Evolutionary conservation across 2,329 filamentous ascomycete species (phyloP), one percentile per base, ranked within the genome.

Genomic region (Tolypocladium pustulatum): DNA sequence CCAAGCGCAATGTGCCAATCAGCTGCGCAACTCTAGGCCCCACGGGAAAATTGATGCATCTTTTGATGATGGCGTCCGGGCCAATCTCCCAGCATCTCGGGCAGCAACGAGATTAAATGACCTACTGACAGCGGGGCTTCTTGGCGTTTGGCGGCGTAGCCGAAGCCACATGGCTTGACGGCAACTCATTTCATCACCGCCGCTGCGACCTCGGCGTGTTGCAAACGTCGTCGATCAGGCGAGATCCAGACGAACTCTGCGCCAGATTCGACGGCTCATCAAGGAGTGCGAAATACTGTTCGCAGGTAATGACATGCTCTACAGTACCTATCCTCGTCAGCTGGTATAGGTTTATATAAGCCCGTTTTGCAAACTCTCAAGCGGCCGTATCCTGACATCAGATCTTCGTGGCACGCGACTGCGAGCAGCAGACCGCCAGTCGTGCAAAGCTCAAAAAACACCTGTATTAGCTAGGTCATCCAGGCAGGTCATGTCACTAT

Each of bases 401-500:
- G 30, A 22, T 9, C 22, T 20, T 20, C 27, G 17, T 30, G 27
- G 30, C 7, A 51, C 46, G 46, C 27, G 17, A 17, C 27, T n/a
- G 17, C 17, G 17, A 20, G 43, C 43, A 9, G 22, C 5, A 49
- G 7, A 4, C 30, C 27, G 27, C 46, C 10, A n/a, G 25, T 27
- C 17, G 17, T 17, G 12, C 38, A 22, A 49, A 5, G 41, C 55
- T 32, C 36, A 7, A 4, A 34, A n/a, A 8, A 27, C 30, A 20
- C 15, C 20, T 37, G 52, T 55, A 10, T 41, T 40, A 40, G 30
- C 32, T n/a, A 30, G 17, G 30, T 5, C 20, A 4, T 15, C 20
- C 12, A 12, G 12, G 20, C 49, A 4, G n/a, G 5, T 34, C 17
- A 36, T 8, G 9, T 15, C 27, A 36, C 62, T 70, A 75, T 57